Evolutionary conservation across 2,329 filamentous ascomycete genomes (phyloP).

Genomic region (Metarhizium brunneum): DNA sequence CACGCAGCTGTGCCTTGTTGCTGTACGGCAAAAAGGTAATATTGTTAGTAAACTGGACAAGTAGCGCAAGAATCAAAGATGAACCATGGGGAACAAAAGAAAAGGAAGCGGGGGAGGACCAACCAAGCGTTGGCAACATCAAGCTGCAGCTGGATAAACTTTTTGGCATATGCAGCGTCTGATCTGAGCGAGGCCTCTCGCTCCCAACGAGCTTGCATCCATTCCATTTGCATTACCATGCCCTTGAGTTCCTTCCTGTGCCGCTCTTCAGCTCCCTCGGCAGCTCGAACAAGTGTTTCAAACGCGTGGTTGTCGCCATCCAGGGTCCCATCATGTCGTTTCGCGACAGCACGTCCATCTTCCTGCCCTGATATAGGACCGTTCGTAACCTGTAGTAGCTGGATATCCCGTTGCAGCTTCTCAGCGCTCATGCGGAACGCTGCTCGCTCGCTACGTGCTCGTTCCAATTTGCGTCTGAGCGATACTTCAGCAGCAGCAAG

Average conservation of each 20-base stretch:
- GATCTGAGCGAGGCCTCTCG: slow-evolving; percentile 73
- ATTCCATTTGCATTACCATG: slow-evolving; percentile 81
- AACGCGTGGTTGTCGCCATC: slow-evolving; percentile 35
- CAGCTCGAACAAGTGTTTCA: slow-evolving; percentile 48
- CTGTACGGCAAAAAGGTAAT: slow-evolving; percentile 36
- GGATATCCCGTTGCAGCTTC: slow-evolving; percentile 43
- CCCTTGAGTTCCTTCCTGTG: slow-evolving; percentile 73
- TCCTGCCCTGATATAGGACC: slow-evolving; percentile 12
- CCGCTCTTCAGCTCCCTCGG: slow-evolving; percentile 54
- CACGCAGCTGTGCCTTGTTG: slow-evolving; percentile 82
- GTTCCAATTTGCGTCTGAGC: slow-evolving; percentile 58
- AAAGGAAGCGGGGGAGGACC: slow-evolving; percentile 27
- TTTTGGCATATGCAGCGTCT: slow-evolving; percentile 80
- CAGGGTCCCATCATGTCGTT: slow-evolving; percentile 22
- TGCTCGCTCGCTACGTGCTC: slow-evolving; percentile 57
- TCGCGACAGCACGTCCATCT: slow-evolving; percentile 13
- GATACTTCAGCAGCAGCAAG: slow-evolving; percentile 47
- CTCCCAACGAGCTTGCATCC: slow-evolving; percentile 72
- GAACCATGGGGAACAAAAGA: slow-evolving; percentile 7
- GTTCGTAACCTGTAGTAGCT: slow-evolving; percentile 32
- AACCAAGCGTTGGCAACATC: slow-evolving; percentile 87
- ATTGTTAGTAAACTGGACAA: not conserved
- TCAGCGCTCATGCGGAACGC: slow-evolving; percentile 44
- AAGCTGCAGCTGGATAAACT: slow-evolving; percentile 68
- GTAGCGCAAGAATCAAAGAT: not conserved